Evolutionary conservation across 2,329 filamentous ascomycete species (phyloP).

Genomic region (Xylariaceae sp.): DNA sequence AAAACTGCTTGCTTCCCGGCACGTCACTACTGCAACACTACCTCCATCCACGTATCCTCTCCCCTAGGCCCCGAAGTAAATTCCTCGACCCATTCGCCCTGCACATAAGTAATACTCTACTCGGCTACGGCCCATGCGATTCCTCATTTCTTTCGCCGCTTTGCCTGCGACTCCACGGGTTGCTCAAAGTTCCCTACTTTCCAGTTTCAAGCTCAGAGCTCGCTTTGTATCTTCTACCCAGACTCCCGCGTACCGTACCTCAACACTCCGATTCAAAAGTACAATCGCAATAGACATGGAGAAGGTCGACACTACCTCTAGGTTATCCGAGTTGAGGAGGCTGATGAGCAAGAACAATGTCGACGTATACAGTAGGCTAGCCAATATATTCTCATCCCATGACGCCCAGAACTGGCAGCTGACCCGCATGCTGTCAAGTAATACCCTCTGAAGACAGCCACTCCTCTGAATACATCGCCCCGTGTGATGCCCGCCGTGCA

Average conservation of each 20-base stretch:
- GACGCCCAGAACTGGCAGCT: slow-evolving; percentile 12
- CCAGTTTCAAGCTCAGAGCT: background rate
- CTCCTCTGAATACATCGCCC: slow-evolving; percentile 95
- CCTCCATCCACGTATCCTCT: background rate
- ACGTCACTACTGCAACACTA: background rate
- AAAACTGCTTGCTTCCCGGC: background rate
- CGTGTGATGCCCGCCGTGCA: slow-evolving; percentile 86
- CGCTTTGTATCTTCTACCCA: background rate
- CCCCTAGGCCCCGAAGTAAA: background rate
- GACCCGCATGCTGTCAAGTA: slow-evolving; percentile 50
- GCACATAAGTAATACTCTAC: background rate
- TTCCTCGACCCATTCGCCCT: too few relatives aligned
- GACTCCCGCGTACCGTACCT: slow-evolving; percentile 1
- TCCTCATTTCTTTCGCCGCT: slow-evolving; percentile 10
- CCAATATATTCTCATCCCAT: slow-evolving; percentile 12
- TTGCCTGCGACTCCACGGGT: slow-evolving; percentile 13
- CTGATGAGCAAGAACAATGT: slow-evolving; percentile 85
- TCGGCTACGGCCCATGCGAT: slow-evolving; percentile 15
- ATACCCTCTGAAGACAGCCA: slow-evolving; percentile 96
- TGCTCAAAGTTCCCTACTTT: background rate
- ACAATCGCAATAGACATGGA: slow-evolving; percentile 54
- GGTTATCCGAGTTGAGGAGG: slow-evolving; percentile 70
- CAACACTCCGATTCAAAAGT: slow-evolving; percentile 14
- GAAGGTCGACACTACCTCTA: slow-evolving; percentile 71
- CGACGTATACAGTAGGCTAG: slow-evolving; percentile 79